Evolutionary conservation across 2,329 filamentous ascomycete genomes (phyloP), one percentile per base, ranked within the genome.

Genomic region (Grosmannia serpens): DNA sequence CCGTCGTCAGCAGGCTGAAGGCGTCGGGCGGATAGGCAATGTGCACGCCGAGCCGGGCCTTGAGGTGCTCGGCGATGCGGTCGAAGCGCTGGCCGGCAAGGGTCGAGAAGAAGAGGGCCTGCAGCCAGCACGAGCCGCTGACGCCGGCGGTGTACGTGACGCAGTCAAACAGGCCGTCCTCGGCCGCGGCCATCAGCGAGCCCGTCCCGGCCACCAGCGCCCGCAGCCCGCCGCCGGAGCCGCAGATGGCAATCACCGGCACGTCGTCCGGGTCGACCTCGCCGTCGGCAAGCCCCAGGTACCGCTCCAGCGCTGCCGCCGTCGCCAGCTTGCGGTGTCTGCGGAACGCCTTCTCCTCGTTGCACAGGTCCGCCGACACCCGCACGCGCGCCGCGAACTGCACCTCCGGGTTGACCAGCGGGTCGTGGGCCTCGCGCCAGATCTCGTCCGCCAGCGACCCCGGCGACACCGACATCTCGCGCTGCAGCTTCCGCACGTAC

Each of bases 111-210:
- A 89, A 96, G 4, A 99, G 77, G 0, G 88, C 79, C 70, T 97
- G 92, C 7, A 97, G 78, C 94, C 94, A 99, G 70, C 94, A 97
- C 63, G 89, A 95, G 0, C 94, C 94, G 68, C 91, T 96, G 54
- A 99, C 94, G 1, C 94, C 94, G 6, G 92, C 90, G 0, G 91
- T 95, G 67, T 99, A 99, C 1, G 91, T 97, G 13, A 89, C 81
- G 69, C 94, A 97, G 71, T 96, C 91, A 69, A 96, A 95, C 0
- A 99, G 76, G 0, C 94, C 94, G 59, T 88, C 87, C 69, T 96
- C 88, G 60, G 90, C 84, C 0, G 90, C 81, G 3, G 91, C 91
- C 11, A 94, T 77, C 61, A 95, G 86, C 0, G 91, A 96, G 0
- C 92, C 91, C 0, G 91, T 86, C 4, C 92, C 91, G 2, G 94